Evolutionary conservation across 2,329 filamentous ascomycete genomes (phyloP).

Genomic region (Trichoderma harzianum): DNA sequence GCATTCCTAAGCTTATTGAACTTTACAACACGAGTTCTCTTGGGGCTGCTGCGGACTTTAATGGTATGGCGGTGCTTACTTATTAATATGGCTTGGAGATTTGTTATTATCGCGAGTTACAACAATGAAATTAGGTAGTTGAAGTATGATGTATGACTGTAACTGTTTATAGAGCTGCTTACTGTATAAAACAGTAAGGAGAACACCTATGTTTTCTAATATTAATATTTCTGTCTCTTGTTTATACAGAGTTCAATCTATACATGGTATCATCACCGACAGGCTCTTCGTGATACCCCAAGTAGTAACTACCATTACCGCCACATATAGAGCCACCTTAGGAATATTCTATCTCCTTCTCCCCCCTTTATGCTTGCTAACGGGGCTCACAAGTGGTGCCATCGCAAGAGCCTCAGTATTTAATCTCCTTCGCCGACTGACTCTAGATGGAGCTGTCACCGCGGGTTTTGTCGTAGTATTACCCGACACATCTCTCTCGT

Average conservation of each 20-base stretch:
- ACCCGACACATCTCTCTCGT: background rate
- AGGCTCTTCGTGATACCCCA: background rate
- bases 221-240: background rate
- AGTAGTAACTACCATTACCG: background rate
- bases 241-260: background rate
- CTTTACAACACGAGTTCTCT: background rate
- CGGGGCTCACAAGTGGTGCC: constrained; percentile 3
- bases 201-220: background rate
- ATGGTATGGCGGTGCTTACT: background rate
- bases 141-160: background rate
- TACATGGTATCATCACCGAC: background rate
- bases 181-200: no score
- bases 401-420: background rate
- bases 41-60: background rate
- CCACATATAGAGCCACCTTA: background rate
- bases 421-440: background rate
- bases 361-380: background rate
- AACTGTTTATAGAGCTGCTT: no score
- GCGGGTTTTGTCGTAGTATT: background rate
- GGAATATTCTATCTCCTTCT: background rate
- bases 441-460: background rate
- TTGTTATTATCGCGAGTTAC: background rate
- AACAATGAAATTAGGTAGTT: background rate
- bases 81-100: background rate
- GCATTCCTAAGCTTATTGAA: background rate